These are phyloP conservation scores for Erodium texanum DNA, from an alignment of 441 rosid genomes.

Conservation along the genomic window DNA sequence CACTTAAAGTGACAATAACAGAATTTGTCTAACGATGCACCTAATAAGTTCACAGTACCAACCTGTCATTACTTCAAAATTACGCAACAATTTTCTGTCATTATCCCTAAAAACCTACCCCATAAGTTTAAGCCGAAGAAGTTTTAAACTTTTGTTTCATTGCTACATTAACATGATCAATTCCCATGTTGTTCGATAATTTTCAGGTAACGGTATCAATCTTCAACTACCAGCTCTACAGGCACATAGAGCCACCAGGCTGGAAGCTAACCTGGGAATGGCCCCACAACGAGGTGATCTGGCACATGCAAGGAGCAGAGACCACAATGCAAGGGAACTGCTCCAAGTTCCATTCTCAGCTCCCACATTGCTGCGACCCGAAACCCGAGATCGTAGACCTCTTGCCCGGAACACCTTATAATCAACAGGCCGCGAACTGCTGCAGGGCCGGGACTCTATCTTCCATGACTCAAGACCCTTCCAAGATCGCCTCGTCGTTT, in stretches of 20 bases:
- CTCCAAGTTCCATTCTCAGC: slow-evolving; percentile 32
- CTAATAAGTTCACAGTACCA: too few species aligned
- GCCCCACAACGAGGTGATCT: slow-evolving; percentile 50
- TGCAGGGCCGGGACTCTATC: slow-evolving; percentile 67
- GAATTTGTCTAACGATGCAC: too few species aligned
- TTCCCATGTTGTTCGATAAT: not conserved
- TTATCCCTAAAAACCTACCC: too few species aligned
- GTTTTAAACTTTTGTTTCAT: not conserved
- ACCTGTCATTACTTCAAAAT: too few species aligned
- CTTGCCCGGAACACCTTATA: slow-evolving; percentile 52
- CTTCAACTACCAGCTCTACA: slow-evolving; percentile 51
- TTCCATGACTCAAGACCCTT: slow-evolving; percentile 48
- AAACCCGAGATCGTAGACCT: slow-evolving; percentile 63
- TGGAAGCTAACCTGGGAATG: slow-evolving; percentile 73
- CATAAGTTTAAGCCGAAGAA: not conserved
- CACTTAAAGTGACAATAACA: too few species aligned
- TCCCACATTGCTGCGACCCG: slow-evolving; percentile 65
- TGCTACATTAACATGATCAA: not conserved
- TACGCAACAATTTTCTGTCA: too few species aligned
- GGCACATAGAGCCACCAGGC: slow-evolving; percentile 68
- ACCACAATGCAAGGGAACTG: slow-evolving; percentile 84
- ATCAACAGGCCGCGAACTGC: slow-evolving; percentile 45
- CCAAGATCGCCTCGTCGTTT: slow-evolving; percentile 36
- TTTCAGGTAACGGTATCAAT: slow-evolving; percentile 46
- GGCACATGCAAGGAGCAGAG: slow-evolving; percentile 69